phyloP scores from a whole-genome alignment of 2,329 filamentous ascomycete genomes.

The Sporothrix sp. region DNA sequence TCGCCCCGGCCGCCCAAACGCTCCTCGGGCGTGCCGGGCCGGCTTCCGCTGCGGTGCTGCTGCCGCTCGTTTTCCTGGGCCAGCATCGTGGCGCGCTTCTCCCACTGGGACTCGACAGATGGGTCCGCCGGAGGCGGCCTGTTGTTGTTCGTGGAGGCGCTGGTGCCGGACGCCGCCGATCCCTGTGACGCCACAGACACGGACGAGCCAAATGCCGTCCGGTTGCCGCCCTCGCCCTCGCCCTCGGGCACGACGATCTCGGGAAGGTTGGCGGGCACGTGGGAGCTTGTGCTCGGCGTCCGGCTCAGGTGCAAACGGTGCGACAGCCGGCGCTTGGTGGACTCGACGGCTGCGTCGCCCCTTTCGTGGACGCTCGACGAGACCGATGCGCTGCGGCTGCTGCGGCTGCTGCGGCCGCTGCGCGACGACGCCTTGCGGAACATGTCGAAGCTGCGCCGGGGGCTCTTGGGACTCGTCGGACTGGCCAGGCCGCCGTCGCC shows the following conservation, averaged over 20 bases:
- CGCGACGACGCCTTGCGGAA: slow-evolving; percentile 21
- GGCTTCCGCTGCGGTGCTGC: slow-evolving; percentile 25
- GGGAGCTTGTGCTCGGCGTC: slow-evolving; percentile 52
- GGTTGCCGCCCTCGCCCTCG: slow-evolving; percentile 25
- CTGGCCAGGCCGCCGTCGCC: slow-evolving; percentile 20
- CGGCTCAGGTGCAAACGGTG: slow-evolving; percentile 60
- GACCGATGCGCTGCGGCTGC: slow-evolving; percentile 39
- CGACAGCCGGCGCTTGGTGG: slow-evolving; percentile 43
- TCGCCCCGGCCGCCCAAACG: slow-evolving; percentile 22
- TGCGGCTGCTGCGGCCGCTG: not conserved
- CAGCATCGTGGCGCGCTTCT: slow-evolving; percentile 83
- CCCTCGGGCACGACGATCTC: slow-evolving; percentile 48
- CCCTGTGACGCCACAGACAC: not conserved
- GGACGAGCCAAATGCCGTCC: not conserved
- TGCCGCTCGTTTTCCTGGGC: slow-evolving; percentile 52
- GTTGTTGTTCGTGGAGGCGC: slow-evolving; percentile 11
- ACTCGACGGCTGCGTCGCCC: slow-evolving; percentile 14
- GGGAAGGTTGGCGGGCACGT: slow-evolving; percentile 72
- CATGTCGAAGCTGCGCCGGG: slow-evolving; percentile 25
- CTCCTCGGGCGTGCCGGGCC: slow-evolving; percentile 31
- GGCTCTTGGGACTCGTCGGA: slow-evolving; percentile 14
- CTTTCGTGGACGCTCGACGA: slow-evolving; percentile 29
- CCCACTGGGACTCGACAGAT: slow-evolving; percentile 65
- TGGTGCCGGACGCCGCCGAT: not conserved
- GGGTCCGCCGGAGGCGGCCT: slow-evolving; percentile 1